phyloP scores from a whole-genome alignment of 2,329 filamentous ascomycete genomes.

The Talaromyces sp. region DNA sequence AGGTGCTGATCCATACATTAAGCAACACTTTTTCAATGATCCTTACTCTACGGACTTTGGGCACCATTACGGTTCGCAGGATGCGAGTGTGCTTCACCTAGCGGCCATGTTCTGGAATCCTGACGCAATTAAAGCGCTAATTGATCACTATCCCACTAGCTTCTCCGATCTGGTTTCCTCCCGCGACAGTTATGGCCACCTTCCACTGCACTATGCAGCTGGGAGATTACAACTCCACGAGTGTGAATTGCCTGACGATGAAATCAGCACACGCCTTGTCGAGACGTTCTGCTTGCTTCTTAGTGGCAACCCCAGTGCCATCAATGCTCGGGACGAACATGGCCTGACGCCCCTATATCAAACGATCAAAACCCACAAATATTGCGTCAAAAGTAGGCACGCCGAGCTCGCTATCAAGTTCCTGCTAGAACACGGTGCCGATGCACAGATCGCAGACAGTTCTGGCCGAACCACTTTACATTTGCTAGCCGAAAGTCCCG shows the following conservation, averaged over 20 bases:
- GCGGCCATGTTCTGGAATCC: constrained; percentile 4
- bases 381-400: constrained; percentile 4
- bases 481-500: not conserved
- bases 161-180: constrained; percentile 7
- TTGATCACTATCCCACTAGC: constrained; percentile 3
- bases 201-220: constrained; percentile 15
- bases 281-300: constrained; percentile 17
- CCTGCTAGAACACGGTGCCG: not conserved
- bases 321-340: constrained; percentile 15
- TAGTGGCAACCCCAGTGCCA: constrained; percentile 11
- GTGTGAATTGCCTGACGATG: constrained; percentile 2
- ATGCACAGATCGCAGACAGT: not conserved
- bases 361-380: constrained; percentile 8
- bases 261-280: constrained; percentile 9
- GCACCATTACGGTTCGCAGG: no score
- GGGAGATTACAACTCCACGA: not conserved
- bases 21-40: not conserved
- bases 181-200: constrained; percentile 10
- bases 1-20: constrained; percentile 13
- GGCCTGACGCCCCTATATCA: constrained; percentile 15
- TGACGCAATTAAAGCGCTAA: not conserved
- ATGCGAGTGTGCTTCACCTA: not conserved
- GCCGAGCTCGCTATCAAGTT: constrained; percentile 7
- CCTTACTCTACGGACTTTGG: not conserved
- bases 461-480: not conserved